Evolutionary conservation across 495 filamentous ascomycete genomes (phyloP).

Genomic region (Penicillium argentinense): DNA sequence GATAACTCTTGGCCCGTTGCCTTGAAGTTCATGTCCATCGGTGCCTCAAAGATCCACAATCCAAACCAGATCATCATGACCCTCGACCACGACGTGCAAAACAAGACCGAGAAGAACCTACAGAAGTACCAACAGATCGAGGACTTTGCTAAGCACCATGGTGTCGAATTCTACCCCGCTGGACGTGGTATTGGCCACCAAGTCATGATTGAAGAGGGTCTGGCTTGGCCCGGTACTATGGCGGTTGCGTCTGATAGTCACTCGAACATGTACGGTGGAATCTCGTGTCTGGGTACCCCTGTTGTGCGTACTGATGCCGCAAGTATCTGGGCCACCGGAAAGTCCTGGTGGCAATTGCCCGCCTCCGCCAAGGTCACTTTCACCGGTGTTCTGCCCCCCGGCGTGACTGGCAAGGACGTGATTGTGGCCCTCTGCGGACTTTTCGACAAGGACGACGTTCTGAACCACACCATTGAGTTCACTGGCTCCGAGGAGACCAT

Average conservation of each 20-base stretch:
- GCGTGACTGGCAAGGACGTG: conserved; percentile 93
- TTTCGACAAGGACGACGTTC: conserved; percentile 85
- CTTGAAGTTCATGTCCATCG: conserved; percentile 83
- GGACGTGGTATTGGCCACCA: conserved; percentile 87
- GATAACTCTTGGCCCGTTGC: conserved; percentile 91
- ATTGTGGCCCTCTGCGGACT: conserved; percentile 87
- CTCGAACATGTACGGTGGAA: conserved; percentile 87
- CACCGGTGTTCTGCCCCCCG: conserved; percentile 68
- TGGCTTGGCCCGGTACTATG: conserved; percentile 80
- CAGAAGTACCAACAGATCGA: conserved; percentile 86
- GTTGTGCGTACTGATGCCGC: conserved; percentile 87
- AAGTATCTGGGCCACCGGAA: conserved; percentile 80
- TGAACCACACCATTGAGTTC: conserved; percentile 94
- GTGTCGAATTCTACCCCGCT: conserved; percentile 80
- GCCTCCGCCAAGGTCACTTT: conserved; percentile 80
- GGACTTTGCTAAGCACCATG: conserved; percentile 78
- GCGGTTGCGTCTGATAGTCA: conserved; percentile 82
- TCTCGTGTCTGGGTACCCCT: conserved; percentile 57
- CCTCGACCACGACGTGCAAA: conserved; percentile 92
- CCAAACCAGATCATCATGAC: conserved; percentile 82
- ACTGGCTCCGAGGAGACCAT: conserved; percentile 78
- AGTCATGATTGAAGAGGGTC: conserved; percentile 85
- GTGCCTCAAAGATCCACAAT: conserved; percentile 73
- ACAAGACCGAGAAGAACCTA: conserved; percentile 77
- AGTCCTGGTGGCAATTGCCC: conserved; percentile 89